Evolutionary conservation across 1,284 basidiomycete species (phyloP), one percentile per base, ranked within the genome.

Genomic region (Marasmius tenuissimus): DNA sequence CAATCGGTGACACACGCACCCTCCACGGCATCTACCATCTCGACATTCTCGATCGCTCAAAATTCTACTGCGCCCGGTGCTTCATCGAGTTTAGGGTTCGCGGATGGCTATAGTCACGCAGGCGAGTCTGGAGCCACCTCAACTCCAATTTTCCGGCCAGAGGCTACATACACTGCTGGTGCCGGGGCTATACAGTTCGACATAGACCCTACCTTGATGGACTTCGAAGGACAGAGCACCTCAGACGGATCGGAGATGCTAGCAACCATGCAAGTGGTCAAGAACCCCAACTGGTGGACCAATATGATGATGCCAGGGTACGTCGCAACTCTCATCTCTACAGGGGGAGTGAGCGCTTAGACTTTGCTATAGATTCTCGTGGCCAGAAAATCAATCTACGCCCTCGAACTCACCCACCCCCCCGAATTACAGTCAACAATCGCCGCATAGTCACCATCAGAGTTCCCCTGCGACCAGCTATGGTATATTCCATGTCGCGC

Each of bases 241-340:
- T 75, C 78, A 8, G 85, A 84, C 16, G 79, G 84, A 10, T 47
- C 45, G 16, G 87, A 89, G 53, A 81, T 85, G 72, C 77, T 91
- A 60, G 89, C 88, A 3, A 83, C 89, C 33, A 88, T 93, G 85
- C 81, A 86, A 61, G 85, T 85, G 20, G 76, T 92, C 60, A 86
- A 88, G 66, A 90, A 86, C 60, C 86, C 86, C 1, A 80, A 76
- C 33, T 92, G 86, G 81, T 91, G 88, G 89, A 75, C 83, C 40
- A 88, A 84, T 58, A 87, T 91, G 85, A 87, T 92, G 87, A 89
- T 92, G 87, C 90, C 91, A 55, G 91, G 91, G 86, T 91, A 70
- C 42, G 73, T 70, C 14, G 16, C n/a, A 22, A 11, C 14, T 45
- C 42, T 14, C 42, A 39, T 48, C 14, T 12, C n/a, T 14, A 20